Evolutionary conservation across 108 stramenopile species (phyloP).

Genomic region (Nannochloropsis gaditana): DNA sequence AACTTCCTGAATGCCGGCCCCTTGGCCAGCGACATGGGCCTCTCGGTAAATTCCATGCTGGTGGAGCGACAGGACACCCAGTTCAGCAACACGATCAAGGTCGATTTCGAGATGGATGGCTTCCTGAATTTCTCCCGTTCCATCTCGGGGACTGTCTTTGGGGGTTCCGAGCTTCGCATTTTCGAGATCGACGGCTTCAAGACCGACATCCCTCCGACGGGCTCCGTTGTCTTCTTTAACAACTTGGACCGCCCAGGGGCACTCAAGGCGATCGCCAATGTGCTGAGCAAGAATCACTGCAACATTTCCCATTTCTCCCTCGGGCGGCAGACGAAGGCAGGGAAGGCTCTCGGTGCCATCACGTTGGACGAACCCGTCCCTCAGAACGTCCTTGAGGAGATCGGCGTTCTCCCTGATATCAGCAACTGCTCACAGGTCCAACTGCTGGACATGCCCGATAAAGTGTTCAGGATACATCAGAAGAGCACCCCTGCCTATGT

Average conservation of each 20-base stretch:
- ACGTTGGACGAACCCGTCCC: conserved; percentile 47
- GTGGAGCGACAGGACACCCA: conserved; percentile 40
- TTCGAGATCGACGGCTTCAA: conserved; percentile 46
- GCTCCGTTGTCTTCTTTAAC: conserved; percentile 56
- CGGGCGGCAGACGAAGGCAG: conserved; percentile 46
- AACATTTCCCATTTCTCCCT: conserved; percentile 59
- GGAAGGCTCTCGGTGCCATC: conserved; percentile 53
- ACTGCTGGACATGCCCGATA: conserved; percentile 1
- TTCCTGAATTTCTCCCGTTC: conserved; percentile 46
- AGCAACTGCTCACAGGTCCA: conserved; percentile 47
- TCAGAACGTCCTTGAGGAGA: conserved; percentile 29
- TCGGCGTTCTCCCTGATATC: conserved; percentile 42
- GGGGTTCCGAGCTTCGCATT: conserved; percentile 26
- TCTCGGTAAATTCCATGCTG: conserved; percentile 44
- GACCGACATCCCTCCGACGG: conserved; percentile 50
- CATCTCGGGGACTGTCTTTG: conserved; percentile 40
- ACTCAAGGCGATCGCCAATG: conserved; percentile 28
- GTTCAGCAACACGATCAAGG: conserved; percentile 52
- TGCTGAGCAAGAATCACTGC: conserved; percentile 15
- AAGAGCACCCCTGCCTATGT: neutral
- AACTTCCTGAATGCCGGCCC: conserved; percentile 52
- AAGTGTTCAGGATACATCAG: neutral
- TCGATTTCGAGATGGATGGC: conserved; percentile 57
- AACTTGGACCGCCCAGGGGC: conserved; percentile 57
- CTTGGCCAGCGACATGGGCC: conserved; percentile 54